phyloP scores from a whole-genome alignment of 257 asterid species.

The Jaltomata sinuosa region DNA sequence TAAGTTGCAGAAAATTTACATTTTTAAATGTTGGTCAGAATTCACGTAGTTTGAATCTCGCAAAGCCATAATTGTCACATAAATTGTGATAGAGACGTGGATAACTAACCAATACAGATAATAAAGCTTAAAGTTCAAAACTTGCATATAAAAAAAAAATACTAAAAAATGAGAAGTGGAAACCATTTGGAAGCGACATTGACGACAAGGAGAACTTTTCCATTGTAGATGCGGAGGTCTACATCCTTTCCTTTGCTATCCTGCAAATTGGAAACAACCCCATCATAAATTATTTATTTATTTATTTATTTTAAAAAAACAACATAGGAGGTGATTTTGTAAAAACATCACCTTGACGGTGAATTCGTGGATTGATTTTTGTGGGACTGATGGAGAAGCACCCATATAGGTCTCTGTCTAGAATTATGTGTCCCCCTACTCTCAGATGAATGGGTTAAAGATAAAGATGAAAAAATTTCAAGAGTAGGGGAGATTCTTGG shows the following conservation, averaged over 20 bases:
- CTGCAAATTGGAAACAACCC: conserved; percentile 19
- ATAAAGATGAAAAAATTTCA: not conserved
- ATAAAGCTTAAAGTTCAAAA: not conserved
- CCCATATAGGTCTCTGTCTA: not conserved
- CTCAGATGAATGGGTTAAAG: not conserved
- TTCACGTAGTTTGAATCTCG: not conserved
- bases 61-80: too few species aligned
- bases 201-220: conserved; percentile 83
- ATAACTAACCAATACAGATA: not conserved
- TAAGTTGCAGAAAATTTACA: not conserved
- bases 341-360: conserved; percentile 46
- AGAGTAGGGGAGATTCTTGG: not conserved
- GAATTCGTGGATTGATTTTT: conserved; percentile 66
- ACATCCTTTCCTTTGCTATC: conserved; percentile 60
- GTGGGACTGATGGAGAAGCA: conserved; percentile 13
- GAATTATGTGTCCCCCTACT: not conserved
- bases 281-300: not conserved
- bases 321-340: not conserved
- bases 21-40: not conserved
- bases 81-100: not conserved
- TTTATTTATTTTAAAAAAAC: not conserved
- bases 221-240: conserved; percentile 48
- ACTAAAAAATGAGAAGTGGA: not conserved
- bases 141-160: not conserved
- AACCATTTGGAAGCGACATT: conserved; percentile 98